Percentiles rank a stretch among this genome's conserved stretches.
Evolutionary conservation across 208 protist species (phyloP).

Genomic region (Hexamita inflata): DNA sequence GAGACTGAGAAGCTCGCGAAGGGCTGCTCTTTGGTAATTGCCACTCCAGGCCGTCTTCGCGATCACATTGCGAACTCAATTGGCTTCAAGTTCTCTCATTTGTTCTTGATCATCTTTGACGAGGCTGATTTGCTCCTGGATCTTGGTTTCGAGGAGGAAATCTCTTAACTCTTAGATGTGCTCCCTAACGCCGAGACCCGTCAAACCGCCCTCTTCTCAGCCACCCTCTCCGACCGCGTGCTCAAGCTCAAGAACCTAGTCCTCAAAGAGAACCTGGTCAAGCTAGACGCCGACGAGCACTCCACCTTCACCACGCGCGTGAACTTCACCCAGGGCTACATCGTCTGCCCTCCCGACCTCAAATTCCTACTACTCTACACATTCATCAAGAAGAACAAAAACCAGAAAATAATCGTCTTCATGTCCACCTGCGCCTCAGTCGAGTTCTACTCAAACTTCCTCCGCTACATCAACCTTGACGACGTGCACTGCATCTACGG

Average conservation of each 20-base stretch:
- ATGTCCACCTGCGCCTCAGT: conserved; percentile 32
- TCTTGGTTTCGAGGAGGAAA: conserved; percentile 13
- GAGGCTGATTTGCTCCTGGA: conserved; percentile 23
- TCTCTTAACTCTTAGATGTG: neutral
- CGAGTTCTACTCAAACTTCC: conserved; percentile 29
- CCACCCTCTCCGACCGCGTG: conserved; percentile 91
- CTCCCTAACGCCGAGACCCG: neutral
- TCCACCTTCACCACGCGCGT: neutral
- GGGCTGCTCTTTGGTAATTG: conserved; percentile 38
- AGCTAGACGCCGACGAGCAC: neutral
- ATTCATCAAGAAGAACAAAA: conserved; percentile 29
- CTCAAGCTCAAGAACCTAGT: conserved; percentile 73
- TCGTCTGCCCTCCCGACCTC: conserved; percentile 28
- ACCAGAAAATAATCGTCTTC: conserved; percentile 42
- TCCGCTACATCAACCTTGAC: conserved; percentile 30
- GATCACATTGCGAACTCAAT: conserved; percentile 38
- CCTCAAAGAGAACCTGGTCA: conserved; percentile 4
- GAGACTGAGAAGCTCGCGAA: conserved; percentile 23
- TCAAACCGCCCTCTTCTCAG: neutral
- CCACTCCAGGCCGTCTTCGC: conserved; percentile 41
- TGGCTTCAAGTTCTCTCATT: neutral
- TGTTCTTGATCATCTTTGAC: conserved; percentile 11
- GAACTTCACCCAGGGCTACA: conserved; percentile 29
- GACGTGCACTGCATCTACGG: conserved; percentile 6
- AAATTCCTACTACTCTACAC: conserved; percentile 33